Base-by-base conservation (phyloP, 2,329 filamentous ascomycete genomes). In the Pyricularia sp. region DNA sequence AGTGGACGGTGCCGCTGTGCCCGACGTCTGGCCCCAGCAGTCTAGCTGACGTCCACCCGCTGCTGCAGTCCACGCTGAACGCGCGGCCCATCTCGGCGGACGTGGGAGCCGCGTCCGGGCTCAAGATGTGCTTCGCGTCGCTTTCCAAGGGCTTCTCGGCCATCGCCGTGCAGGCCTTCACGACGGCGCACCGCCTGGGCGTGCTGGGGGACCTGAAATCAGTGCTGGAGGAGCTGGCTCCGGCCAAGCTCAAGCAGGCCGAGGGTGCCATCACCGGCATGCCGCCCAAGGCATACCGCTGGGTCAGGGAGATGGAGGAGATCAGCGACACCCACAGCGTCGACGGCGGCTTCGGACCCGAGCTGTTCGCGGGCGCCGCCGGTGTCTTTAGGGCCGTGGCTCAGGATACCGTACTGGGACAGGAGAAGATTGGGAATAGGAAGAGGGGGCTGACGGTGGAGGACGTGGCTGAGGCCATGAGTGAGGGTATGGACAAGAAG, bases 251-350 rank as follows among this genome's bases (percentile, higher is more conserved):
- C 16, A 72, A 75, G 30, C 71, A 75, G 62, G 83, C 80, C 0
- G 80, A 84, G 69, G 77, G 72, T 35, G 76, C 69, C 10, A 65
- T 72, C 31, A 67, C 67, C n/a, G 77, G 74, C 16, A 89, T 91
- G 82, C 81, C 88, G 28, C 84, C 85, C 8, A 93, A 92, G 75
- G 89, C 89, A 22, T 91, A 91, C 73, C 79, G 89, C 12, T 93
- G 89, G 88, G 86, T 90, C 0, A 78, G 81, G 40, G 89, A 92
- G 78, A 91, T 93, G 89, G 81, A 86, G 69, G 85, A 92, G 78
- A 91, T 93, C 71, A 84, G 82, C 4, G 77, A 81, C 65, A 89
- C 87, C 3, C 87, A 90, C 72, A 75, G 75, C 7, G 81, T 83
- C 57, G 86, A 88, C 64, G 88, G 85, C 0, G 87, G 87, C 0